phyloP scores from a whole-genome alignment of 805 yeast genomes.

The Hanseniaspora lindneri region DNA sequence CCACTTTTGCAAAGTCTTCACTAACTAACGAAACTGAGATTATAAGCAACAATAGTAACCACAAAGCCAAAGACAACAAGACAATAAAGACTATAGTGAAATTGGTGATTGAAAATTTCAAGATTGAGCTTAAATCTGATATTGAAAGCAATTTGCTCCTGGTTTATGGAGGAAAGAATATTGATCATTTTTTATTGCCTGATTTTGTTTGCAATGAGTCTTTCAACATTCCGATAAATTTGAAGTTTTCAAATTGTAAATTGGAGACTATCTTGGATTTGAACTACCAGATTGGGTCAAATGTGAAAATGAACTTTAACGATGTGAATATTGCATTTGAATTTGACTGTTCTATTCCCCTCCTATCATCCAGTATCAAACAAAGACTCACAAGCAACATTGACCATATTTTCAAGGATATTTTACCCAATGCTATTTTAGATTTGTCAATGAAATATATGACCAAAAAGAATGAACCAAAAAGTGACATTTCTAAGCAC shows the following conservation, averaged over 20 bases:
- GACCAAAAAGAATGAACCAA: neutral
- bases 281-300: conserved; percentile 15
- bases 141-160: conserved; percentile 29
- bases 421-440: conserved; percentile 28
- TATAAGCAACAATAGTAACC: conserved; percentile 19
- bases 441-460: conserved; percentile 20
- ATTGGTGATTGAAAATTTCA: conserved; percentile 26
- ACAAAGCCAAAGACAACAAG: conserved; percentile 24
- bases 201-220: conserved; percentile 28
- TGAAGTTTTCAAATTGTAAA: conserved; percentile 27
- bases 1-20: conserved; percentile 26
- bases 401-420: conserved; percentile 28
- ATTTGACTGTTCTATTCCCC: conserved; percentile 29
- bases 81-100: conserved; percentile 29
- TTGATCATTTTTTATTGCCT: conserved; percentile 27
- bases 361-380: conserved; percentile 28
- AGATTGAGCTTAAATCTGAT: conserved; percentile 27
- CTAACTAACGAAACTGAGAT: conserved; percentile 22
- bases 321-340: conserved; percentile 29
- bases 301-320: conserved; percentile 30
- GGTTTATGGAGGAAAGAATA: conserved; percentile 22
- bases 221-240: conserved; percentile 28
- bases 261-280: conserved; percentile 30
- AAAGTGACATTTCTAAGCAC: too few relatives aligned
- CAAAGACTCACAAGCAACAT: conserved; percentile 28